Percentiles rank a stretch among this genome's conserved stretches.
Evolutionary conservation across 2,329 filamentous ascomycete genomes (phyloP).

Genomic region (Pyricularia sp.): DNA sequence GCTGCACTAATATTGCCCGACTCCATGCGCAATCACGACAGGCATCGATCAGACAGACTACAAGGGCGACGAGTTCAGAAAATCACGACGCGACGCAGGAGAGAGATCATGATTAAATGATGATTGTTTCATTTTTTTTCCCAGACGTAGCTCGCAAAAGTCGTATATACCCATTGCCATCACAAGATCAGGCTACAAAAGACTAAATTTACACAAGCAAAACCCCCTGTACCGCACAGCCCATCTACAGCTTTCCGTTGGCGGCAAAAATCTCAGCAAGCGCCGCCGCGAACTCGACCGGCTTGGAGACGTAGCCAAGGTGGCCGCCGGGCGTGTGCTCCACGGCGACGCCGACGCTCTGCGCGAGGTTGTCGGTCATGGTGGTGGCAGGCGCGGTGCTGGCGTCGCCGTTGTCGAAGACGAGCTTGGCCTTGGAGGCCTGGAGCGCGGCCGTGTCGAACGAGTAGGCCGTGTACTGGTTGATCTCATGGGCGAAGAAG

Average conservation of each 20-base stretch:
- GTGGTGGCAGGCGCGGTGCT: background rate
- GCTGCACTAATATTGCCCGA: too few relatives aligned
- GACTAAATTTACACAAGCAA: too few relatives aligned
- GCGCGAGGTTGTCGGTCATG: background rate
- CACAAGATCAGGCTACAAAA: too few relatives aligned
- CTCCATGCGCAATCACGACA: too few relatives aligned
- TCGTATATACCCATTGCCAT: too few relatives aligned
- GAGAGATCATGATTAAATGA: too few relatives aligned
- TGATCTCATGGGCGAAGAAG: constrained; percentile 1
- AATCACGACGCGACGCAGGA: too few relatives aligned
- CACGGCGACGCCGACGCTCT: background rate
- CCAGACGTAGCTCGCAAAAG: too few relatives aligned
- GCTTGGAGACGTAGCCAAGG: background rate
- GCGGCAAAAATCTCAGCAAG: background rate
- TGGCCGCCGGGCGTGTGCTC: background rate
- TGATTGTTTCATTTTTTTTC: too few relatives aligned
- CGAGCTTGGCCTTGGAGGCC: background rate
- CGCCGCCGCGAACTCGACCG: background rate
- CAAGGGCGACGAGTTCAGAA: too few relatives aligned
- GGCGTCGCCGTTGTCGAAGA: background rate
- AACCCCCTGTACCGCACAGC: too few relatives aligned
- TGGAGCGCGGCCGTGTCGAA: background rate
- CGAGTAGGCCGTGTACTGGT: background rate
- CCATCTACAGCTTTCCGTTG: background rate
- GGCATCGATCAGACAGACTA: too few relatives aligned